A percentile compares a stretch with the other conserved stretches of the same genome.
Evolutionary conservation across 2,329 filamentous ascomycete genomes (phyloP).

Genomic region (Trichothecium sympodiale): DNA sequence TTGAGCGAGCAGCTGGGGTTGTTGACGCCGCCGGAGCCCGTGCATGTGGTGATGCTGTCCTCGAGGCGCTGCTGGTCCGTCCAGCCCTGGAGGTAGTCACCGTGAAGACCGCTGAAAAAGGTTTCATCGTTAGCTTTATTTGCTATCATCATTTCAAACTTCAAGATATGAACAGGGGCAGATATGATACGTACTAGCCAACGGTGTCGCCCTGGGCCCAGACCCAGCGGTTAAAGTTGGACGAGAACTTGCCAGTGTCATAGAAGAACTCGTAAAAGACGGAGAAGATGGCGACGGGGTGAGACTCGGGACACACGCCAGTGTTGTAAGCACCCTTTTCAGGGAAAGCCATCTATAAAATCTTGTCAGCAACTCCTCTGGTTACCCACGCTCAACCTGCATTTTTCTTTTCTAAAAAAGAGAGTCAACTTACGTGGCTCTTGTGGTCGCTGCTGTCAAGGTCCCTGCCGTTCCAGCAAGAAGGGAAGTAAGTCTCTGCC

Average conservation of each 20-base stretch:
- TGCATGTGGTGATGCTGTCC: constrained; percentile 15
- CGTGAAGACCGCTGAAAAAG: constrained; percentile 6
- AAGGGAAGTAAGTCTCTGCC: constrained; percentile 45
- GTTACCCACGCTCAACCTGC: background rate
- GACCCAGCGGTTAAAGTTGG: constrained; percentile 14
- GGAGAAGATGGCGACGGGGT: constrained; percentile 32
- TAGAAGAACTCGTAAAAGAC: constrained; percentile 35
- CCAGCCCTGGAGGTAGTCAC: constrained; percentile 19
- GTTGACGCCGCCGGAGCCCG: constrained; percentile 11
- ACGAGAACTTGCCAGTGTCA: constrained; percentile 20
- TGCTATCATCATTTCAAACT: no score
- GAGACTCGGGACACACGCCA: constrained; percentile 24
- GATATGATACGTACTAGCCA: constrained; percentile 12
- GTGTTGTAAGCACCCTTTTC: constrained; percentile 16
- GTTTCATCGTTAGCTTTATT: background rate
- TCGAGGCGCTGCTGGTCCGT: constrained; percentile 14
- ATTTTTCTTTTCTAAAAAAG: background rate
- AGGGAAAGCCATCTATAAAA: constrained; percentile 16
- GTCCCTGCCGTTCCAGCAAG: constrained; percentile 52
- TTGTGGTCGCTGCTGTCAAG: constrained; percentile 43
- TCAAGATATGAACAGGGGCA: background rate
- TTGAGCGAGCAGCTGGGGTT: constrained; percentile 14
- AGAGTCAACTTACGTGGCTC: constrained; percentile 32
- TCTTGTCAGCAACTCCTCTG: background rate
- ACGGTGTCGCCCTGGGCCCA: constrained; percentile 16